Evolutionary conservation across 192 early-diverging fungal genomes (phyloP), one percentile per base, ranked within the genome.

Genomic region (Coemansia brasiliensis): DNA sequence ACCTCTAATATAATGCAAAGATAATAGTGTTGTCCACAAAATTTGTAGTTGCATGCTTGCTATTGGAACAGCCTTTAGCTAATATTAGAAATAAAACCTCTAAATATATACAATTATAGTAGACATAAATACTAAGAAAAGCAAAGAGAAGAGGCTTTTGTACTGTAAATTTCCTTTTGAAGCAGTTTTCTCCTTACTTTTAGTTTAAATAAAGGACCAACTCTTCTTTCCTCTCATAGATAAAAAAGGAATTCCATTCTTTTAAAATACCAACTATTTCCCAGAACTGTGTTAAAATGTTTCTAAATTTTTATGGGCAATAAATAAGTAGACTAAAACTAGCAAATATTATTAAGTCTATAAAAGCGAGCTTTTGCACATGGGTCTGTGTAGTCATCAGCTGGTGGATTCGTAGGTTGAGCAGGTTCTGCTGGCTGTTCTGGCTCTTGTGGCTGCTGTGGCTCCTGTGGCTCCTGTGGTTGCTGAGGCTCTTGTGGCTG

Each of bases 311-410:
- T 40, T n/a, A 8, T 46, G 44, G 12, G 4, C 13, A 15, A 15
- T 16, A 45, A 2, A 3, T 11, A n/a, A 49, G 27, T n/a, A 13
- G 5, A 35, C 9, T 22, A 11, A 32, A 0, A 3, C 50, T 52
- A 61, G 27, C 59, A 61, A 15, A 44, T 29, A 3, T 44, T 3
- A 10, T 22, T 22, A 1, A 60, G 42, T 4, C 39, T 37, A 35
- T 52, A 49, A 37, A 60, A 60, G 8, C 16, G 16, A 5, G 32
- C 37, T 1, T 42, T 42, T 22, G 48, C 48, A 49, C 58, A 60
- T 4, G 58, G 58, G 27, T 61, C 59, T 0, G 0, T 29, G 16
- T 25, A 24, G 1, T 50, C 37, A 4, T 41, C 41, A 0, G 26
- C 18, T 21, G 45, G 21, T 1, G 26, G 25, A 2, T n/a, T n/a